A percentile compares a stretch with the other conserved stretches of the same genome.
phyloP scores from a whole-genome alignment of 345 rosid species.

The Syzygium grande region DNA sequence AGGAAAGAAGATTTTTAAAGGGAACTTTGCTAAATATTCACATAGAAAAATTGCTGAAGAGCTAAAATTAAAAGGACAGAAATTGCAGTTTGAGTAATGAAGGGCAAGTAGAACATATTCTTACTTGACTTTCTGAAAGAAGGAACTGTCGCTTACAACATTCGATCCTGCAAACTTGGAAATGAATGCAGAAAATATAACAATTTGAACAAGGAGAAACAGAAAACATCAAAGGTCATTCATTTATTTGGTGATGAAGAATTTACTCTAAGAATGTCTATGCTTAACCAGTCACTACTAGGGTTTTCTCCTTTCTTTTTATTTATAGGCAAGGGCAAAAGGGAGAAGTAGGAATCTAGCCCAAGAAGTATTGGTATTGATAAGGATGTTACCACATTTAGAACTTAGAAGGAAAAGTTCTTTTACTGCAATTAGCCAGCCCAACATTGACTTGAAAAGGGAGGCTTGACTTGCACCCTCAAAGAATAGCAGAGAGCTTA shows the following conservation, averaged over 20 bases:
- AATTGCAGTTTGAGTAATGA: background rate
- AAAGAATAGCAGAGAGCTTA: background rate
- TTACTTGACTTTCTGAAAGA: slow-evolving; percentile 53
- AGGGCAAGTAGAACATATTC: slow-evolving; percentile 25
- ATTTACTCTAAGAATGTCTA: background rate
- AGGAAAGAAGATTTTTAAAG: slow-evolving; percentile 5
- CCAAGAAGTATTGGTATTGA: background rate
- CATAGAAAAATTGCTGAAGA: background rate
- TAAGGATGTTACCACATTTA: background rate
- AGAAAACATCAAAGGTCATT: background rate
- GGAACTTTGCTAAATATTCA: background rate
- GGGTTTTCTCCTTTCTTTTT: background rate
- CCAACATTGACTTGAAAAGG: background rate
- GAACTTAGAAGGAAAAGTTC: background rate
- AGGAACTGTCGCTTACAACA: slow-evolving; percentile 39
- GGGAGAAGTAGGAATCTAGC: background rate
- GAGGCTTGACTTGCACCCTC: background rate
- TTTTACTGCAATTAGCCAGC: background rate
- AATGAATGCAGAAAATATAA: slow-evolving; percentile 9
- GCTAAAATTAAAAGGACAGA: background rate
- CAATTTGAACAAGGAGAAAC: background rate
- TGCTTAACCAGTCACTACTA: background rate
- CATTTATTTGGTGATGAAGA: background rate
- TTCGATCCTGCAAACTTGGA: slow-evolving; percentile 54
- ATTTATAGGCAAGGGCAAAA: background rate